Base-by-base conservation (phyloP, 306 rosid genomes). In the peach (Prunus persica) region DNA sequence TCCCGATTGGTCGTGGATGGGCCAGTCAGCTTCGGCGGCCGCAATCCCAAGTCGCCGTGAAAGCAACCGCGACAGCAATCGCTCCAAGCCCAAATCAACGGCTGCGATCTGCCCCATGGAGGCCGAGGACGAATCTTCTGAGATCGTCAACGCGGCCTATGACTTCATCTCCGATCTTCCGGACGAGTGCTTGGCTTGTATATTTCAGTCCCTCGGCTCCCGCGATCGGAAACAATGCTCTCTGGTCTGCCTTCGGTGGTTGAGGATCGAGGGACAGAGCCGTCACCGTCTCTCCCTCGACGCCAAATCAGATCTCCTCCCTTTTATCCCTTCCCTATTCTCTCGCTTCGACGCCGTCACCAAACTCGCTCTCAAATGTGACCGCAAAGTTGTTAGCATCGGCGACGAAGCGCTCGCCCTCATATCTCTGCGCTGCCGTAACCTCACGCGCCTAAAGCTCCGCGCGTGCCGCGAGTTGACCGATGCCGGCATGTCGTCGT, bases 371-470 rank as follows among this genome's bases (percentile, higher is more conserved):
- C 66, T 96, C 47, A 93, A 91, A 81, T 96, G 98, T 60, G 98
- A 93, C 85, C 99, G 98, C 52, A 96, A 88, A 89, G 83, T 94
- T 57, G 68, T 41, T 52, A 93, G 99, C 79, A 84, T 92, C 57
- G 78, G 86, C 25, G 99, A 96, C 76, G 96, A 93, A 1, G 90
- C 89, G 25, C 93, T 96, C 1, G 70, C 79, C 12, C 82, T 83
- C 12, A 93, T 96, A 65, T 96, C 98, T n/a, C 69, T 74, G 45
- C 88, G 90, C 9, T 96, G 99, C 79, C 96, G 87, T 57, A 92
- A 91, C 66, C 91, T 96, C 77, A 96, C 91, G 76, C 98, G 99
- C 81, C 90, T 96, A 9, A 96, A 96, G 83, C 94, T 96, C 63
- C 96, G 99, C 46, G 93, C 93, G 46, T 96, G 99, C 77, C 91